Evolutionary conservation across 1,284 basidiomycete genomes (phyloP).

Genomic region (Polyporus tsugae): DNA sequence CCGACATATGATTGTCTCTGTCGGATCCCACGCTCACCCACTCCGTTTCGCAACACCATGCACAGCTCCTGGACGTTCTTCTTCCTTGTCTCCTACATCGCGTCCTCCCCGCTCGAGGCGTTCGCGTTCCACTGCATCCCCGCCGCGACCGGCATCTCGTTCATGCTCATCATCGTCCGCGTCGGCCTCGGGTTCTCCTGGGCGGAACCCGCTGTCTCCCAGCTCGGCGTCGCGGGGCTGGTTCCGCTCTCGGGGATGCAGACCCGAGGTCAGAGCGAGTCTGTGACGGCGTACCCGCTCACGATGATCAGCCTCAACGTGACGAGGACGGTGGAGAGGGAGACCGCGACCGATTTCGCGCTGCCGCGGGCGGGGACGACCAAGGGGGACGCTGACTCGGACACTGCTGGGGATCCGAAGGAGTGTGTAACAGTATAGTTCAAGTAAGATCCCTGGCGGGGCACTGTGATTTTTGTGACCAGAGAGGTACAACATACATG

Average conservation of each 20-base stretch:
- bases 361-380: not conserved
- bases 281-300: slow-evolving; percentile 16
- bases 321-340: slow-evolving; percentile 27
- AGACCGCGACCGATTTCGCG: slow-evolving; percentile 30
- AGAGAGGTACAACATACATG: not conserved
- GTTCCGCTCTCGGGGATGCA: not conserved
- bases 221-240: not conserved
- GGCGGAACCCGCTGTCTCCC: slow-evolving; percentile 11
- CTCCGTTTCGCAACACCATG: not conserved
- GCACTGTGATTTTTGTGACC: too few species aligned
- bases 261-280: slow-evolving; percentile 6
- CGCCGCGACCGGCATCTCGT: slow-evolving; percentile 30
- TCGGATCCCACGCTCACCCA: too few species aligned
- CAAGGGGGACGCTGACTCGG: not conserved
- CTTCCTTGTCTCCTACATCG: slow-evolving; percentile 27
- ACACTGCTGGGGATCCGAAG: not conserved
- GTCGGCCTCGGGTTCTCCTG: slow-evolving; percentile 31
- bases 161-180: slow-evolving; percentile 34
- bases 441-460: too few species aligned
- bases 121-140: slow-evolving; percentile 30
- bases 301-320: slow-evolving; percentile 27
- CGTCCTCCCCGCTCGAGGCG: slow-evolving; percentile 22
- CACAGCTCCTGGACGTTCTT: slow-evolving; percentile 29
- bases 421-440: not conserved
- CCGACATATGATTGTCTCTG: too few species aligned